Evolutionary conservation across 176 grass and related monocot genomes (phyloP), one percentile per base, ranked within the genome.

Genomic region (Eragrostis nindensis): DNA sequence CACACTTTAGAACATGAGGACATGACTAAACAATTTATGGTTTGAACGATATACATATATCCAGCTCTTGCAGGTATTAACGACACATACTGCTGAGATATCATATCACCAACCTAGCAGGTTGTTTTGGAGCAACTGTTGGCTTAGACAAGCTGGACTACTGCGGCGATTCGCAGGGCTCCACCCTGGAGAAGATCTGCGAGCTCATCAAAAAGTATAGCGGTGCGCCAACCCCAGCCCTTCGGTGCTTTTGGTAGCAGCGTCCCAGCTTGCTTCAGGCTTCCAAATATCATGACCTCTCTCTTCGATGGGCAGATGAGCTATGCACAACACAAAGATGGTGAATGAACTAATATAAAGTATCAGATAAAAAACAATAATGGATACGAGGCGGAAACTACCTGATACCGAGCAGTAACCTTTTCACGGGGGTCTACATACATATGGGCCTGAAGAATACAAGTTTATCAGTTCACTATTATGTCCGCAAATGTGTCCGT

Each of bases 171-270:
- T 56, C 92, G 89, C 76, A 99, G 66, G 71, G 92, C 64, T 66
- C 96, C 96, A 39, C 90, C 90, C 76, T 99, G 92, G 27, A 99
- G 88, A 77, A 99, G 96, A 82, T 95, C 90, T 1, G 80, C 88
- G 42, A 99, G 90, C 54, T 98, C 92, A 73, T 98, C 92, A 44
- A 98, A 98, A 3, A 98, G 74, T 78, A 98, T 77, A 11, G 96
- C 96, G 41, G 96, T 98, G 72, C 92, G 96, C 96, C 96, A 98
- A 68, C 96, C 96, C 96, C 96, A 98, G 17, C 96, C 96, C 79
- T 98, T 98, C 12, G 92, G 96, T 62, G 96, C 90, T 72, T 98
- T 98, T 4, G 96, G 96, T 41, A 98, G 56, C n/a, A 98, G 82
- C 1, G 96, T 98, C 43, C 96, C 95, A 1, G 95, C 88, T 76